Base-by-base conservation (phyloP, 2,329 filamentous ascomycete genomes). In the Raffaelea albimanens region DNA sequence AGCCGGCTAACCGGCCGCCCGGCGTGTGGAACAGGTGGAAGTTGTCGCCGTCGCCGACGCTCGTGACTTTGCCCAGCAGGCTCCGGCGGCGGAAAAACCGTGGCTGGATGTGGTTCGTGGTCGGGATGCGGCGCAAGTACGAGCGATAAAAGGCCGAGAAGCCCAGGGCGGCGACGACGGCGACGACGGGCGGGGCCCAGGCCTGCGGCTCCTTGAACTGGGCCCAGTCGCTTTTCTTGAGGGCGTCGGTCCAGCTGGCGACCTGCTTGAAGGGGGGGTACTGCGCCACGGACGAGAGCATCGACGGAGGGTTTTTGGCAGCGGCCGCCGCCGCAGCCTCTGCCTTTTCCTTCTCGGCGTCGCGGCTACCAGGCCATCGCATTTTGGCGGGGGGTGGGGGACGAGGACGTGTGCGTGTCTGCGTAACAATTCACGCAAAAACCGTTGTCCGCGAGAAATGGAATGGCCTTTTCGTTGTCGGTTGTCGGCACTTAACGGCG, bases 1-100 rank as follows among this genome's bases (percentile, higher is more conserved):
- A 98, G 46, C 93, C 93, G 11, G 84, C 76, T 45, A 90, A 65
- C 55, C 82, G 76, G 11, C 93, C 93, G n/a, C 91, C 91, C 0
- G 93, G 93, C 0, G 89, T 97, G 64, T 98, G 93, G 63, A 85
- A 98, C 43, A 98, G 64, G 56, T 93, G 85, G 63, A 98, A 96
- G 61, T 91, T 91, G 65, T 98, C 93, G 4, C 89, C 94, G 72
- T 98, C 93, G 39, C 94, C 93, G 21, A 98, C 93, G 56, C 86
- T 89, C 13, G 91, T 96, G 39, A 97, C 93, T 52, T 77, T 78
- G 14, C 93, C 93, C 57, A 91, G 85, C 39, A 98, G 61, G 56
- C 80, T 90, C 56, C 86, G 76, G 51, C 72, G 81, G 41, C 86
- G 80, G 61, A 91, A 91, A 60, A 83, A 84, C 11, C 72, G 70